Evolutionary conservation across 2,329 filamentous ascomycete species (phyloP).

Genomic region (Pseudogymnoascus sp.): DNA sequence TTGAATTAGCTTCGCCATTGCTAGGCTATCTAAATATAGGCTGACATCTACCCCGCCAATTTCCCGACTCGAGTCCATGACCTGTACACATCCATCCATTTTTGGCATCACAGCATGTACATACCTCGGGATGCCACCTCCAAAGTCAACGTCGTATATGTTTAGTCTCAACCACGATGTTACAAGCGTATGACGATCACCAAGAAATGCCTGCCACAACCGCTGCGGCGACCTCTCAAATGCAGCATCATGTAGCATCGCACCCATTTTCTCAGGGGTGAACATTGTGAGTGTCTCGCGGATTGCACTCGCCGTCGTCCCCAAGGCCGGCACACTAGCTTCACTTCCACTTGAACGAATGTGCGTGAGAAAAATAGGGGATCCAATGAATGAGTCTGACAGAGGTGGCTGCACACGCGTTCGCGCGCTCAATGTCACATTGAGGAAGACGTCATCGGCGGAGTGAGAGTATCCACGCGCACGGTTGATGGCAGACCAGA

Average conservation of each 20-base stretch:
- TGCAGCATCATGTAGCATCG: slow-evolving; percentile 35
- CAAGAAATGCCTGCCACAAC: slow-evolving; percentile 40
- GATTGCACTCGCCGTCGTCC: slow-evolving; percentile 26
- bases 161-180: slow-evolving; percentile 36
- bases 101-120: slow-evolving; percentile 36
- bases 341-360: slow-evolving; percentile 21
- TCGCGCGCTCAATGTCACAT: slow-evolving; percentile 36
- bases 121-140: slow-evolving; percentile 22
- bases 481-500: slow-evolving; percentile 37
- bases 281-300: slow-evolving; percentile 30
- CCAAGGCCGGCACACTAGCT: background rate
- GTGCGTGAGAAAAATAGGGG: slow-evolving; percentile 35
- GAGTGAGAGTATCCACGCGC: slow-evolving; percentile 27
- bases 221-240: slow-evolving; percentile 38
- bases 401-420: slow-evolving; percentile 32
- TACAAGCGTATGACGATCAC: slow-evolving; percentile 33
- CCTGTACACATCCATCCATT: slow-evolving; percentile 35
- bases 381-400: slow-evolving; percentile 35
- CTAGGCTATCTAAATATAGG: slow-evolving; percentile 27
- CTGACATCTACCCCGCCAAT: slow-evolving; percentile 28
- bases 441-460: slow-evolving; percentile 29
- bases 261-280: slow-evolving; percentile 30
- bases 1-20: slow-evolving; percentile 21
- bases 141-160: slow-evolving; percentile 36
- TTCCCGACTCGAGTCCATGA: slow-evolving; percentile 29